Evolutionary conservation across 441 rosid genomes (phyloP).

Genomic region (Geranium incanum): DNA sequence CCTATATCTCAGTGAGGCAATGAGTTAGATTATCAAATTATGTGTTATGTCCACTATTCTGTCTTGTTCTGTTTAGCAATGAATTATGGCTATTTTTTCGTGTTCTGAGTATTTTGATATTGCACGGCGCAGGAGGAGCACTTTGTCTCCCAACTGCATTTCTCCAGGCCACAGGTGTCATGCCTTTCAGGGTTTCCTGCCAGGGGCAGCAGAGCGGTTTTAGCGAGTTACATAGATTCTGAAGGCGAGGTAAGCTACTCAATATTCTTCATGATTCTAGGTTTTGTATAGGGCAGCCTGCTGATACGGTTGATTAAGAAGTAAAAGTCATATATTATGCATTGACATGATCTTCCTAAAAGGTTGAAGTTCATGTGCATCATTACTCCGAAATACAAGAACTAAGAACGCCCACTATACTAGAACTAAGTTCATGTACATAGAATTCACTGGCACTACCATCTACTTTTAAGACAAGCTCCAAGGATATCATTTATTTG

Average conservation of each 20-base stretch:
- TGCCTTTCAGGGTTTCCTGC: conserved; percentile 62
- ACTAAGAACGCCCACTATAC: background rate
- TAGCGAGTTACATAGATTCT: conserved; percentile 59
- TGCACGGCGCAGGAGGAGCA: conserved; percentile 67
- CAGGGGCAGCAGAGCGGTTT: conserved; percentile 57
- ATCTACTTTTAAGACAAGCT: background rate
- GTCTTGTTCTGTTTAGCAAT: background rate
- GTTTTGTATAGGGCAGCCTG: background rate
- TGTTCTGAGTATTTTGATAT: background rate
- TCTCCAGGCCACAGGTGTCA: conserved; percentile 72
- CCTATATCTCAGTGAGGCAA: background rate
- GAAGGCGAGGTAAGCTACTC: conserved; percentile 33
- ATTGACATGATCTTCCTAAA: background rate
- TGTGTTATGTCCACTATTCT: background rate
- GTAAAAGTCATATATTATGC: background rate
- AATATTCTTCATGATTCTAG: background rate
- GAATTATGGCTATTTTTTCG: background rate
- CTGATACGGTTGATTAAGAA: background rate
- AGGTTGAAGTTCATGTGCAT: background rate
- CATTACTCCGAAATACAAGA: background rate
- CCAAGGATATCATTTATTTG: background rate
- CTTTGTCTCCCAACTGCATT: conserved; percentile 58
- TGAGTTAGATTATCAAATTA: background rate
- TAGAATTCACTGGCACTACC: background rate
- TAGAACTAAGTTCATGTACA: background rate